Base-by-base conservation (phyloP, 768 basidiomycete species). In the Amanita thiersii region DNA sequence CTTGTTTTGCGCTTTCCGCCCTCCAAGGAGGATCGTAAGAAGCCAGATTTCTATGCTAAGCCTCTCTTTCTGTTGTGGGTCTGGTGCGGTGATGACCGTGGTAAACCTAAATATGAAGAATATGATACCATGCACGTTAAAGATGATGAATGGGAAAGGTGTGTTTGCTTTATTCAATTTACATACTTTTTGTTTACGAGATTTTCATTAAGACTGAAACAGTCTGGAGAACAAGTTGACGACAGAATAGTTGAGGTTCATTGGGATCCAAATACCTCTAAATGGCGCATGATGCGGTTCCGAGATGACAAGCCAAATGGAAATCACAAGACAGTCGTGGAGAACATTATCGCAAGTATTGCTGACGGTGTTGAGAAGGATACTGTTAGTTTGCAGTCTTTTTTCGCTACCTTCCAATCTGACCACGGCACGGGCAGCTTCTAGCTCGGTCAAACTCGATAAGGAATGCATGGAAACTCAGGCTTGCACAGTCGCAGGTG, bases 81-180 rank as follows among this genome's bases (percentile, higher is more conserved):
- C 11, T 98, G 87, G 77, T 73, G 76, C 36, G 94, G 94, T 4
- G 79, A 75, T 10, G 70, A 75, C 28, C 59, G 66, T 14, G 67
- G 72, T 19, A 60, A 59, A 14, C 47, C 71, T n/a, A 70, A 60
- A 18, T 92, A 94, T 53, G 88, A 90, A 50, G 77, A 70, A 46
- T 96, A 81, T 56, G 96, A 99, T 56, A 70, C 75, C 34, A 75
- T 99, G 73, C 72, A 79, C 45, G 78, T 98, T 8, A 75, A 77
- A 1, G 91, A 97, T 53, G 80, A 80, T 3, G 90, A 96, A 58
- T 99, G 96, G 96, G 90, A 93, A 59, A 66, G 59, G 93, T 94
- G 52, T 51, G 89, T 70, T 42, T 39, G 29, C 33, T 40, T 8
- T 11, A 3, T 12, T 29, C 1, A 2, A 36, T 18, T 1, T 20